Evolutionary conservation across 352 stramenopile species (phyloP), one percentile per base, ranked within the genome.

Genomic region (Phytopythium kandeliae): DNA sequence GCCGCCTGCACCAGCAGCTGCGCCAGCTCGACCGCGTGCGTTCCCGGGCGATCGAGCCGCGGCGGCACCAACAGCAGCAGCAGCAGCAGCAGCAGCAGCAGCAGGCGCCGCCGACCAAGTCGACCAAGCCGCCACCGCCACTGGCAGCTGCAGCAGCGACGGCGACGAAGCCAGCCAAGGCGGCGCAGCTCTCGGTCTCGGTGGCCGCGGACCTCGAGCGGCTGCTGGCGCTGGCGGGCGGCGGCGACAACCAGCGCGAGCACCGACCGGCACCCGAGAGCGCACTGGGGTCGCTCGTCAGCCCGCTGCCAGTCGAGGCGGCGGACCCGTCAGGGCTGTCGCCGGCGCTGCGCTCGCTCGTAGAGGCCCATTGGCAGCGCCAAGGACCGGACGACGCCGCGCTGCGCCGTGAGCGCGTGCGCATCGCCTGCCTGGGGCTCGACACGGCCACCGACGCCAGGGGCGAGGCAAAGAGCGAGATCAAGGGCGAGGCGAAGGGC

Each of bases 341-440:
- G 22, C 63, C 72, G 30, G 53, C 68, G 13, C 70, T 89, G 26
- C 49, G 78, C 5, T 57, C 72, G 30, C 60, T 86, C 10, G 60
- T 89, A 4, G 78, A 89, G 43, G 69, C 67, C 4, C 78, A 86
- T 33, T 89, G 75, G 78, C 43, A 68, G 42, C 59, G 62, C 28
- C 58, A 58, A 70, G 41, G 60, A 63, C 43, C 30, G 44, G 45
- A 9, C 8, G 52, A 57, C 25, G 49, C 58, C 1, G 52, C 54
- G n/a, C 28, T 76, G 6, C 67, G 62, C 40, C 68, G 67, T 21
- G 67, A 81, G 44, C 67, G 71, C 37, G 63, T 81, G 64, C 59
- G 56, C 55, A 63, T 81, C 52, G 61, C 65, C 54, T 71, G 63
- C 35, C 46, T 76, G 26, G 71, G 71, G 2, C 57, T 81, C n/a